Evolutionary conservation across 306 rosid genomes (phyloP).

Genomic region (Casuarina glauca): DNA sequence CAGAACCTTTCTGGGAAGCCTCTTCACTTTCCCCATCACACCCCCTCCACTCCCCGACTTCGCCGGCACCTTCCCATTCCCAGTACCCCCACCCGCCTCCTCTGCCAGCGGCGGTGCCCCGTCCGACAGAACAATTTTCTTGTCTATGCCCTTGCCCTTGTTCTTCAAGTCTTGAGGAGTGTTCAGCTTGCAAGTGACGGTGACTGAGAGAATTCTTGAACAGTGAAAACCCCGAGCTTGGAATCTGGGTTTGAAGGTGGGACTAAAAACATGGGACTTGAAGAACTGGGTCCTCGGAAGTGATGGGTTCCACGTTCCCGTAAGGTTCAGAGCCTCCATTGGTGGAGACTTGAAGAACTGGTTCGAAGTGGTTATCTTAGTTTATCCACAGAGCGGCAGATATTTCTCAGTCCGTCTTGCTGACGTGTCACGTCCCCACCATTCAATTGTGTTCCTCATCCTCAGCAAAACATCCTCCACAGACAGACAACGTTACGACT

Average conservation of each 20-base stretch:
- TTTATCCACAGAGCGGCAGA: slow-evolving; percentile 38
- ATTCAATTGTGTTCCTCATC: not conserved
- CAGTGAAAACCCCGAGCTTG: slow-evolving; percentile 12
- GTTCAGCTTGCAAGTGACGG: slow-evolving; percentile 48
- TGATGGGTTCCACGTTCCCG: slow-evolving; percentile 41
- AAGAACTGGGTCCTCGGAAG: slow-evolving; percentile 42
- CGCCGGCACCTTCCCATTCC: slow-evolving; percentile 29
- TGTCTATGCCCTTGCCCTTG: slow-evolving; percentile 35
- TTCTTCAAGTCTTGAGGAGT: slow-evolving; percentile 48
- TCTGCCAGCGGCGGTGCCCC: slow-evolving; percentile 64
- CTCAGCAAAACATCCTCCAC: slow-evolving; percentile 2
- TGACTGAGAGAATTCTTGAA: slow-evolving; percentile 29
- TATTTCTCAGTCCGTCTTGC: not conserved
- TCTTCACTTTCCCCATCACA: slow-evolving; percentile 39
- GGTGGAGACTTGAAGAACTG: slow-evolving; percentile 15
- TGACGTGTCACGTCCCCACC: not conserved
- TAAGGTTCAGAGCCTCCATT: slow-evolving; percentile 47
- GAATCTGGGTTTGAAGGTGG: slow-evolving; percentile 34
- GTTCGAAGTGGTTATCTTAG: slow-evolving; percentile 12
- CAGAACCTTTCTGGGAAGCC: slow-evolving; percentile 55
- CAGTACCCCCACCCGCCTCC: slow-evolving; percentile 23
- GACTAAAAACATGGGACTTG: slow-evolving; percentile 34
- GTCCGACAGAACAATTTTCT: slow-evolving; percentile 75
- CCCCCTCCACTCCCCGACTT: slow-evolving; percentile 41
- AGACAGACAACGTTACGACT: not conserved